A percentile compares a stretch with the other conserved stretches of the same genome.
phyloP scores from a whole-genome alignment of 2,329 filamentous ascomycete species.

The Cercospora janseana region DNA sequence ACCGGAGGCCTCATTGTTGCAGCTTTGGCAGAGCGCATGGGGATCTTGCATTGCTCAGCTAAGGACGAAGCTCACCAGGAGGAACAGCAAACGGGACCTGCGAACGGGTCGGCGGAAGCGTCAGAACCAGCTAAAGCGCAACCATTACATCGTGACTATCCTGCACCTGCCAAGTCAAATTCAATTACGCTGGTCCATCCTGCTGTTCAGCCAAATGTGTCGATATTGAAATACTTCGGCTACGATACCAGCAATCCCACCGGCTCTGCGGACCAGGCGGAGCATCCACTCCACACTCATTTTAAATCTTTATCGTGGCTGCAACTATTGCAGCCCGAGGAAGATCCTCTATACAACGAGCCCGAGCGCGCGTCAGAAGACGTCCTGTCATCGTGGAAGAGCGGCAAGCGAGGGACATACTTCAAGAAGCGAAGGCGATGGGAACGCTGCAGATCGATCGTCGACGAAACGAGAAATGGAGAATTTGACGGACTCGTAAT shows the following conservation, averaged over 20 bases:
- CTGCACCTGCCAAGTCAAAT: constrained; percentile 67
- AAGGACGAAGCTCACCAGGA: constrained; percentile 30
- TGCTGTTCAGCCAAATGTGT: constrained; percentile 83
- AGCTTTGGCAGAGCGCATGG: constrained; percentile 85
- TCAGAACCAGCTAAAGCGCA: constrained; percentile 4
- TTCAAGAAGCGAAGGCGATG: constrained; percentile 85
- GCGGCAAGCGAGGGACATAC: constrained; percentile 78
- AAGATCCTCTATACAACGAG: constrained; percentile 72
- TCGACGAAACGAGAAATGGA: constrained; percentile 71
- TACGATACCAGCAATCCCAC: constrained; percentile 68
- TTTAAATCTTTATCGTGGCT: constrained; percentile 88
- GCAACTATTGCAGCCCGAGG: constrained; percentile 74
- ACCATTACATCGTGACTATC: constrained; percentile 48
- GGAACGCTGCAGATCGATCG: constrained; percentile 67
- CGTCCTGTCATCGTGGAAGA: constrained; percentile 69
- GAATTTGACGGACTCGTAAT: constrained; percentile 81
- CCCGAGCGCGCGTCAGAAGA: constrained; percentile 60
- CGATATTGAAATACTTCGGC: constrained; percentile 82
- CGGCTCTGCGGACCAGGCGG: constrained; percentile 42
- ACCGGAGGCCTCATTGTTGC: constrained; percentile 79
- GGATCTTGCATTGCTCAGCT: constrained; percentile 58
- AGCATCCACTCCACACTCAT: constrained; percentile 77
- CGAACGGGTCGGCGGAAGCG: constrained; percentile 8
- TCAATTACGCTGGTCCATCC: constrained; percentile 78
- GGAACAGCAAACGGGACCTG: constrained; percentile 8